These are phyloP conservation scores for Nyctanthes arbortristis DNA, from an alignment of 257 asterid species.

Conservation along the genomic window DNA sequence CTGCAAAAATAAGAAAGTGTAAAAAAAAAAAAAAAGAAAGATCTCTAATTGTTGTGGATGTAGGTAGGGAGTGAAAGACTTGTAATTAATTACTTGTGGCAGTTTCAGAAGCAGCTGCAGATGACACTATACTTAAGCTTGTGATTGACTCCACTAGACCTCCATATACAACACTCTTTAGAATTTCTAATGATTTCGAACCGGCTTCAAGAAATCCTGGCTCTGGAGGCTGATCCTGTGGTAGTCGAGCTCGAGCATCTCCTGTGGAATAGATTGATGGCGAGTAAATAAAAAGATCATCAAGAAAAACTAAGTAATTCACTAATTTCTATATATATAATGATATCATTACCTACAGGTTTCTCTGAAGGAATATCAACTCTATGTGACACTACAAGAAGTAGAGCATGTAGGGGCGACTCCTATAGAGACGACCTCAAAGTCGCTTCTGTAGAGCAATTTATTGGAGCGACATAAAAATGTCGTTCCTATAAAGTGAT, in stretches of 20 bases:
- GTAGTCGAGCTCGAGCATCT: background rate
- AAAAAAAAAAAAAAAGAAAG: background rate
- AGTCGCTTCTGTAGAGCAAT: too few relatives aligned
- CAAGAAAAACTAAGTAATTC: too few relatives aligned
- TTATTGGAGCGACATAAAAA: too few relatives aligned
- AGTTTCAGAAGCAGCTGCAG: slow-evolving; percentile 69
- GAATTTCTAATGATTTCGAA: slow-evolving; percentile 44
- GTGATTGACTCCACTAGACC: slow-evolving; percentile 60
- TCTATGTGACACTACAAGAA: too few relatives aligned
- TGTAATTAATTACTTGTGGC: slow-evolving; percentile 57
- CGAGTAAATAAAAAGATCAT: background rate
- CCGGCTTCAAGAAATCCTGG: slow-evolving; percentile 19
- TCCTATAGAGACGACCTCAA: too few relatives aligned
- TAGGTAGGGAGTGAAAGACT: slow-evolving; percentile 13
- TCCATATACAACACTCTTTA: slow-evolving; percentile 66
- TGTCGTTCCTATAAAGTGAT: too few relatives aligned
- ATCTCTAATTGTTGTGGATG: background rate
- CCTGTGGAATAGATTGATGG: background rate
- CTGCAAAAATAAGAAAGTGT: slow-evolving; percentile 35
- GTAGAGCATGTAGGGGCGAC: too few relatives aligned
- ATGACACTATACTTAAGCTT: slow-evolving; percentile 63
- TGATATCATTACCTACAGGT: too few relatives aligned
- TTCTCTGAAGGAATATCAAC: too few relatives aligned
- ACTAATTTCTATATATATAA: background rate
- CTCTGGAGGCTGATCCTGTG: background rate